Base-by-base conservation (phyloP, 2,329 filamentous ascomycete species). In the Penicillium freii region DNA sequence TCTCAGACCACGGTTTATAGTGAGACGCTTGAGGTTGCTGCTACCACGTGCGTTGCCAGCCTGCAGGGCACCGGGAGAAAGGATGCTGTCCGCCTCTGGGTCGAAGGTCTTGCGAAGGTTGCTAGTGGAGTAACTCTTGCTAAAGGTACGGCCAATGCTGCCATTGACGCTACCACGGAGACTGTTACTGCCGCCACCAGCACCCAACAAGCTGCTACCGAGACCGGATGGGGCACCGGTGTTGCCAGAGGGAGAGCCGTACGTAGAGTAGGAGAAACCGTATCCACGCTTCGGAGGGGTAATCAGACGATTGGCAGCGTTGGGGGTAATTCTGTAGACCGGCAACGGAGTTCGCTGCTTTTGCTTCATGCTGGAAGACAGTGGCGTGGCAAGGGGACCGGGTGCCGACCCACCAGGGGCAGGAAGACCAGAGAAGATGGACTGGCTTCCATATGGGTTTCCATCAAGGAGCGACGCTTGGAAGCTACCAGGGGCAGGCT, bases 181-280 rank as follows among this genome's bases (percentile, higher is more conserved):
- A 43, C 67, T 70, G 23, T 70, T 65, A 44, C 72, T 70, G 53
- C 71, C 71, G 40, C 74, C 74, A 34, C 74, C 74, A 31, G 13
- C 31, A 21, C 48, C 49, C 27, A 56, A 74, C 36, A 92, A 74
- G 69, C 87, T 92, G 69, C 85, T 85, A 25, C 85, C 84, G 51
- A 89, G 77, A 19, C 81, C 82, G 38, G 84, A 86, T 5, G 90
- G 89, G 7, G 89, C 89, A 72, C 87, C 91, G 43, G 84, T 80
- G 38, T 80, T 82, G 69, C 87, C 82, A 5, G 88, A 86, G 6
- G 93, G 92, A 1, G 89, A 92, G 44, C 91, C 91, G 67, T 96
- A 96, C 2, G 88, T 92, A 62, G 92, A 96, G 76, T 97, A 97
- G 2, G 89, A 92, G 73, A 97, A 96, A 3, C 93, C 93, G 70